Base-by-base conservation (phyloP, 306 rosid genomes). In the Mucuna pruriens region DNA sequence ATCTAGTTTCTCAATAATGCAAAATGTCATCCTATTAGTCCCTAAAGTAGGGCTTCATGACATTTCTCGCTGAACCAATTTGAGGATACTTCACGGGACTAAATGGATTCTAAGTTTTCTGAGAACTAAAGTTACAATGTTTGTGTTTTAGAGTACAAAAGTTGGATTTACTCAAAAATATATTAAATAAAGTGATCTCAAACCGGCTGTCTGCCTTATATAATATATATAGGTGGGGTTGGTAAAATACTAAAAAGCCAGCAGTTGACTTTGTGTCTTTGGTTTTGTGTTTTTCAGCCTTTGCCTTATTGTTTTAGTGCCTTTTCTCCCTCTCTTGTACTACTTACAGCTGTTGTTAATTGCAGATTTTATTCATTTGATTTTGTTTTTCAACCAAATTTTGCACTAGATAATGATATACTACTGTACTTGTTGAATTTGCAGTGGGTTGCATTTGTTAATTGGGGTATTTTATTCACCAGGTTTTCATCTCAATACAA, bases 351-450 rank as follows among this genome's bases (percentile, higher is more conserved):
- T 39, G 9, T 20, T 67, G 54, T 40, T 42, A 40, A 3, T 20
- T 2, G 12, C 1, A 6, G 31, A 22, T 42, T 68, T 64, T 36
- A 13, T 68, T 22, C 40, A 20, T 22, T 67, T 4, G 0, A 0
- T 66, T 23, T 31, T 2, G 4, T 45, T 45, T 16, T 70, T 34
- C 9, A 0, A 45, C 9, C 10, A 39, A 44, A 70, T 15, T 70
- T 44, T 45, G 38, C 23, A 7, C 8, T 13, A 25, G 22, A 25
- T 44, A 70, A 45, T 13, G 33, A 70, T 70, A 25, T 46, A 46
- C 42, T 15, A 12, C 75, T 45, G 58, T 45, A 70, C 16, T 71
- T 48, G 17, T 46, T 70, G 60, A 46, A 26, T 49, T 71, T 71
- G 46, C 63, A 71, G 46, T 49, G 16, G 7, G 29, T 3, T 71